Evolutionary conservation across 106 monocot species (phyloP), one percentile per base, ranked within the genome.

Genomic region (Platanthera zijinensis): DNA sequence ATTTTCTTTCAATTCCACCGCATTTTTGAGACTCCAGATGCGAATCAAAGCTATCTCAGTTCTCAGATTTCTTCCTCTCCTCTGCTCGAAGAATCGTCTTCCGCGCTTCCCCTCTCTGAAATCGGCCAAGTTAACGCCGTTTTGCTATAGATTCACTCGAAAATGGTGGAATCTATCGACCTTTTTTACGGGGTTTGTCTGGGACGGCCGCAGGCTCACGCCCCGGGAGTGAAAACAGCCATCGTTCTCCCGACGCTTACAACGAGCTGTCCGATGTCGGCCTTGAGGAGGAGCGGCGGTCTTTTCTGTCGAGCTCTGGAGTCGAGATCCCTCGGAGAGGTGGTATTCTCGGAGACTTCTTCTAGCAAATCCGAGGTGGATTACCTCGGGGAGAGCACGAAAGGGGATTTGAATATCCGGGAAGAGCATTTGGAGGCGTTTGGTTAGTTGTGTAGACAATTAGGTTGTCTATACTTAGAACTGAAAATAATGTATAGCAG

Each of bases 361-460:
- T 90, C 95, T 10, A 83, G 85, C 77, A 82, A 80, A 51, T 93
- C 93, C 22, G 89, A 87, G 7, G 87, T 96, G 45, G 96, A 96
- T 76, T 96, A 96, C 67, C 83, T 96, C 7, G 96, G 93, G 12
- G 90, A 96, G 87, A 96, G 93, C 80, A 96, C 93, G 69, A 96
- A 93, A 78, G 96, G 93, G 61, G 89, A 96, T 81, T 80, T 96
- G 83, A 91, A 87, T 75, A 90, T 96, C 56, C 87, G 81, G 61
- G 63, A 71, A 72, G 93, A 96, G 76, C 89, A 86, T 49, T 82
- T 90, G 13, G 89, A 89, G 51, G 89, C 87, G 0, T 82, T 89
- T 67, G 92, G 96, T 96, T 81, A 87, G 90, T 53, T 59, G 63
- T 6, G 25, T 63, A 63, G 22, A 63, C 22, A 18, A 63, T 63